phyloP scores from a whole-genome alignment of 768 basidiomycete genomes.

The Rhizopogon roseolus region DNA sequence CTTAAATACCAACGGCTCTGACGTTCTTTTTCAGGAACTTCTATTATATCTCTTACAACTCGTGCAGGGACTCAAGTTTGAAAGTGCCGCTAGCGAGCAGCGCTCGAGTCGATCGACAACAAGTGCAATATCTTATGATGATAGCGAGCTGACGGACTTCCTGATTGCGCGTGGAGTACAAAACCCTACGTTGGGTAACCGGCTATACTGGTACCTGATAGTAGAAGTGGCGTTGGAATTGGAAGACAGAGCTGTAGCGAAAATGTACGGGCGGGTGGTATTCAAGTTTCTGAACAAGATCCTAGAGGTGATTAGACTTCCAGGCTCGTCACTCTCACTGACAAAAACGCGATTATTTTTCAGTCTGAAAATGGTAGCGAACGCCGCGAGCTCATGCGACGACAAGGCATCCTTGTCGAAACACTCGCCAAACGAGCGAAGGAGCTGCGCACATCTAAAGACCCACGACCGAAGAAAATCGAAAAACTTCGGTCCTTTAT shows the following conservation, averaged over 20 bases:
- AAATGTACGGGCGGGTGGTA: conserved; percentile 90
- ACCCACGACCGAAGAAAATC: conserved; percentile 94
- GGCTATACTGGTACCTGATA: conserved; percentile 97
- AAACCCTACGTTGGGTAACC: conserved; percentile 83
- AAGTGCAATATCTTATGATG: conserved; percentile 79
- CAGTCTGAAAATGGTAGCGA: conserved; percentile 74
- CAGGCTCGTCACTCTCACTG: neutral
- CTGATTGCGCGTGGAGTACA: conserved; percentile 79
- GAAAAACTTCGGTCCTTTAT: conserved; percentile 88
- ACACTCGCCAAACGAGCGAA: conserved; percentile 81
- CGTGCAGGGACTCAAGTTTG: conserved; percentile 97
- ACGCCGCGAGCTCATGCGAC: conserved; percentile 81
- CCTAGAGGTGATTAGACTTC: conserved; percentile 55
- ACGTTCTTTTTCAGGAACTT: conserved; percentile 60
- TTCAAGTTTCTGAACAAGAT: conserved; percentile 89
- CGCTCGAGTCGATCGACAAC: conserved; percentile 68
- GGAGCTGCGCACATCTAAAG: conserved; percentile 86
- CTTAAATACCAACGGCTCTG: neutral
- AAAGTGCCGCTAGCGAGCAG: conserved; percentile 75
- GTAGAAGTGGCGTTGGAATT: conserved; percentile 75
- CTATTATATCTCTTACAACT: conserved; percentile 90
- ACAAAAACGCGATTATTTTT: conserved; percentile 1
- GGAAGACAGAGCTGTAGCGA: conserved; percentile 80
- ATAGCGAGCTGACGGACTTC: conserved; percentile 92
- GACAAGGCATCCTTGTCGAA: conserved; percentile 88